phyloP scores from a whole-genome alignment of 208 protist species.

The Trypanosoma melophagium region DNA sequence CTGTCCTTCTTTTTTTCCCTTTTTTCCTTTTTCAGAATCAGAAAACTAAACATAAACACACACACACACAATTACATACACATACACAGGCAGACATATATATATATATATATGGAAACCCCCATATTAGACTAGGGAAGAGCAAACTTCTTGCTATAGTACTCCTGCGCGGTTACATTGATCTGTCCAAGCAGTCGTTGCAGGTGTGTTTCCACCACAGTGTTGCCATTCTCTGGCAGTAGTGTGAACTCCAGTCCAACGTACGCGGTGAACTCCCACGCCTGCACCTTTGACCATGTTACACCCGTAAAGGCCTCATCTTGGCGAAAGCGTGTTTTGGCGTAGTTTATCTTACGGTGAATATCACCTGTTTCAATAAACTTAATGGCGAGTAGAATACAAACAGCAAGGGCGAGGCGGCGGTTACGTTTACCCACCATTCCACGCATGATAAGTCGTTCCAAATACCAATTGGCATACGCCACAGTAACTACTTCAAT shows the following conservation, averaged over 20 bases:
- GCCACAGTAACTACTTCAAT: slow-evolving; percentile 73
- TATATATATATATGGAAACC: slow-evolving; percentile 62
- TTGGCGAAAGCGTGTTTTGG: slow-evolving; percentile 56
- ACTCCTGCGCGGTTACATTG: slow-evolving; percentile 78
- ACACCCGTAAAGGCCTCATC: slow-evolving; percentile 53
- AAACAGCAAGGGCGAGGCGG: slow-evolving; percentile 65
- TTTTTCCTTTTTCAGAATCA: background rate
- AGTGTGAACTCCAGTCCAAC: slow-evolving; percentile 86
- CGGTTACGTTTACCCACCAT: slow-evolving; percentile 84
- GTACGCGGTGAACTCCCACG: slow-evolving; percentile 77
- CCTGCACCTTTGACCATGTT: slow-evolving; percentile 66
- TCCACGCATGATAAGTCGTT: slow-evolving; percentile 70
- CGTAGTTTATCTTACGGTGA: slow-evolving; percentile 69
- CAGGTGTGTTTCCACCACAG: slow-evolving; percentile 66
- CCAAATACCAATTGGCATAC: slow-evolving; percentile 89
- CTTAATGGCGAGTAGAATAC: slow-evolving; percentile 78
- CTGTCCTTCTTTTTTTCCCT: background rate
- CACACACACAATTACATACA: no score
- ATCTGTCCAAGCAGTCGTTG: slow-evolving; percentile 79
- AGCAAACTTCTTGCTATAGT: slow-evolving; percentile 75
- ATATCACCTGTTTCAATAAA: slow-evolving; percentile 83
- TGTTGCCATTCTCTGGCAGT: slow-evolving; percentile 56
- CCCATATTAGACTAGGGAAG: slow-evolving; percentile 50
- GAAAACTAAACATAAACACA: background rate
- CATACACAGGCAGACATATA: no score